Evolutionary conservation across 208 protist genomes (phyloP), one percentile per base, ranked within the genome.

Genomic region (Leishmania turanica): DNA sequence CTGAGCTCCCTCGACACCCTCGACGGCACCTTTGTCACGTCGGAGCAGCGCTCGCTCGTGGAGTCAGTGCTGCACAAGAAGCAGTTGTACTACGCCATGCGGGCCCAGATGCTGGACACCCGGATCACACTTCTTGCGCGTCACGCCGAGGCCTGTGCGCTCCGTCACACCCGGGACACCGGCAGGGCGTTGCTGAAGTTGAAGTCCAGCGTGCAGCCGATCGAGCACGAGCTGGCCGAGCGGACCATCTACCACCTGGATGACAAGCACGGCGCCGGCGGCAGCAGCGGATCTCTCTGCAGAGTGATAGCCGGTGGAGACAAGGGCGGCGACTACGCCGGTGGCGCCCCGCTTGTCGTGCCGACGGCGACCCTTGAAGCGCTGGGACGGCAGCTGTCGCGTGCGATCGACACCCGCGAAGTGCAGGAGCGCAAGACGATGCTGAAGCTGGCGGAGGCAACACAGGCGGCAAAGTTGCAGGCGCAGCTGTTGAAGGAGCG

Each of bases 1-100:
- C 79, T 92, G 47, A 79, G 90, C 45, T 82, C 84, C 21, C 78
- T 98, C 37, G 92, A 93, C 68, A 84, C 81, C 74, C 88, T 99
- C 60, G 98, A 99, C 82, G 87, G 89, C 73, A 70, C 80, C 45
- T 65, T 75, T 34, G 88, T 99, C 66, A 94, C 92, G 19, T 77
- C 84, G 5, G 96, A 99, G 81, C 90, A 95, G 70, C 93, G 95
- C 42, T 78, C 80, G 15, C 70, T 97, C 45, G 97, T 97, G 17
- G 89, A 97, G 66, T 93, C 91, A 3, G 95, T 98, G 2, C 96
- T 96, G 81, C 80, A 87, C 70, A 99, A 98, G 77, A 99, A 99
- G 83, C 85, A 87, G 71, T 94, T 98, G 79, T 99, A 99, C 86
- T 99, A 99, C 84, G 97, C 95, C 78, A 99, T 98, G 92, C 90